phyloP scores from a whole-genome alignment of 441 rosid species.

The Erysimum pusillum region DNA sequence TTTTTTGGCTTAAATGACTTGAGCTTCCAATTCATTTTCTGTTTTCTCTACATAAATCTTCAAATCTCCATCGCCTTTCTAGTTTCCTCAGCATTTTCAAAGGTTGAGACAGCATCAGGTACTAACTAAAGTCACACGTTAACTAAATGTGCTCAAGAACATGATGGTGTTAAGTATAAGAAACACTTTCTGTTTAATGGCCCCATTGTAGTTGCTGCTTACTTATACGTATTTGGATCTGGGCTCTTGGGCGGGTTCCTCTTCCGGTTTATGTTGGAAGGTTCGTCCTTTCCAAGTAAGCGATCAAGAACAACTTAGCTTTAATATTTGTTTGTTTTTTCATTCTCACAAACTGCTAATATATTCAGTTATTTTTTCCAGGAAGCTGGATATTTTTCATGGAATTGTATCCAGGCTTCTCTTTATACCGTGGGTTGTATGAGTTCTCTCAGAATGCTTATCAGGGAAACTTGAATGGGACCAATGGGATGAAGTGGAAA shows the following conservation, averaged over 20 bases:
- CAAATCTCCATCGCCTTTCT: conserved; percentile 83
- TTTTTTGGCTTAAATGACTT: conserved; percentile 79
- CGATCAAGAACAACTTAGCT: conserved; percentile 17
- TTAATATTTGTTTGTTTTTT: too few relatives aligned
- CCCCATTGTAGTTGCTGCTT: conserved; percentile 62
- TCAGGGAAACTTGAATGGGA: conserved; percentile 49
- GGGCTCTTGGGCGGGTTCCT: conserved; percentile 83
- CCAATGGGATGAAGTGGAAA: conserved; percentile 76
- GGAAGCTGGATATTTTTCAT: conserved; percentile 71
- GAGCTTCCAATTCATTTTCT: conserved; percentile 74
- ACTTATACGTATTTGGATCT: conserved; percentile 72
- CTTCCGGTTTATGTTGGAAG: conserved; percentile 67
- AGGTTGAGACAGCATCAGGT: conserved; percentile 88
- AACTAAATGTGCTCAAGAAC: conserved; percentile 2
- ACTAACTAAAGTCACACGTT: conserved; percentile 24
- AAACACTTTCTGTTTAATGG: conserved; percentile 7
- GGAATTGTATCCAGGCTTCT: conserved; percentile 91
- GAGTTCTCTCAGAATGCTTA: conserved; percentile 74
- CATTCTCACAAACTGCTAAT: neutral
- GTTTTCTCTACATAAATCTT: conserved; percentile 74
- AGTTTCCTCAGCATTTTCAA: conserved; percentile 65
- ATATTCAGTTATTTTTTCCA: conserved; percentile 16
- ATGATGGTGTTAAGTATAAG: neutral
- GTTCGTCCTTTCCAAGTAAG: conserved; percentile 79
- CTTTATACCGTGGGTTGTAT: conserved; percentile 84